Conservation (phyloP, 2,329 filamentous ascomycete species). For the Exophiala dermatitidis region DNA sequence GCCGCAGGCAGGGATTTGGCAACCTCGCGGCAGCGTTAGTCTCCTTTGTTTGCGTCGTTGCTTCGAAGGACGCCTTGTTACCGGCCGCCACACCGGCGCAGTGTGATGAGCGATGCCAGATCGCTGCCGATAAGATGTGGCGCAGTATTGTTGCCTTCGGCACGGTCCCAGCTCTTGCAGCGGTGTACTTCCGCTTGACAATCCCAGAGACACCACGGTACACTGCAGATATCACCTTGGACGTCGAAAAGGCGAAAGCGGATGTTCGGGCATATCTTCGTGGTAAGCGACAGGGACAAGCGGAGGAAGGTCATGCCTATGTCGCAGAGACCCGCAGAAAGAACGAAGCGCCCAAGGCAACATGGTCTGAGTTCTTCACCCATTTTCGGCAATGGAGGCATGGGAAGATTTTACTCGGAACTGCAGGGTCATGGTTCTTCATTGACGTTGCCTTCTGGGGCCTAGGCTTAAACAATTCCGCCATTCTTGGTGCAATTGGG, state of each 20-base stretch:
- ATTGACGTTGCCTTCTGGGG: constrained; percentile 60
- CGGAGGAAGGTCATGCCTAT: constrained; percentile 46
- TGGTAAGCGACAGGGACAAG: constrained; percentile 54
- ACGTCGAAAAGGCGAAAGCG: constrained; percentile 64
- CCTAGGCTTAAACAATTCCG: constrained; percentile 66
- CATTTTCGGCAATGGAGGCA: constrained; percentile 68
- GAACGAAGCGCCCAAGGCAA: constrained; percentile 63
- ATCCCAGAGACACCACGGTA: constrained; percentile 84
- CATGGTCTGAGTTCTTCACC: constrained; percentile 60
- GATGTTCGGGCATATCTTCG: constrained; percentile 64
- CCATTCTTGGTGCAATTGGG: constrained; percentile 64
- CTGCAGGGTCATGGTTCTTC: constrained; percentile 76
- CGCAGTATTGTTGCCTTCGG: constrained; percentile 71
- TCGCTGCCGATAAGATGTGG: constrained; percentile 83
- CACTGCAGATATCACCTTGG: constrained; percentile 71
- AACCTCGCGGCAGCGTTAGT: constrained; percentile 70
- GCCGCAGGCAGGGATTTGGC: constrained; percentile 70
- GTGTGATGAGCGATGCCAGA: constrained; percentile 30
- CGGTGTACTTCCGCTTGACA: constrained; percentile 79
- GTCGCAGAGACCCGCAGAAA: constrained; percentile 29
- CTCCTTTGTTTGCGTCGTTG: too few relatives aligned
- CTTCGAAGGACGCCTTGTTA: too few relatives aligned
- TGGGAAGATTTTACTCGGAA: constrained; percentile 65
- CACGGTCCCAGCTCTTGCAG: constrained; percentile 69
- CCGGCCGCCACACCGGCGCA: too few relatives aligned